A percentile compares a stretch with the other conserved stretches of the same genome.
These are phyloP conservation scores for Tricharina praecox DNA, from an alignment of 495 filamentous ascomycete species.

Conservation along the genomic window DNA sequence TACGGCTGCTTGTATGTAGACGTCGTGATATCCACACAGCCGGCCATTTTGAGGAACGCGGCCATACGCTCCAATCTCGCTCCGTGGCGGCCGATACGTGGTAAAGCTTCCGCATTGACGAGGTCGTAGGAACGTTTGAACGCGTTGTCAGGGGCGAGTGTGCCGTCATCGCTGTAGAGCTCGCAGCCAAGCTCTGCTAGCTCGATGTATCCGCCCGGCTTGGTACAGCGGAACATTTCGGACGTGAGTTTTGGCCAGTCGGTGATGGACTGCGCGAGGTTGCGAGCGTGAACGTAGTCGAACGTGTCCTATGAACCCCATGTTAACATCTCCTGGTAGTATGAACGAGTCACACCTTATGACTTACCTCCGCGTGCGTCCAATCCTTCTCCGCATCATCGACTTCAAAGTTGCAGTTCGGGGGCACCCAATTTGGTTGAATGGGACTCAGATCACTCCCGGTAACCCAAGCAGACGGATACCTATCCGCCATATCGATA, in stretches of 20 bases:
- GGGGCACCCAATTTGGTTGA: conserved; percentile 41
- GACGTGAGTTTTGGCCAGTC: background rate
- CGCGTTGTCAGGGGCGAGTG: background rate
- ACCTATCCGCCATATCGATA: conserved; percentile 66
- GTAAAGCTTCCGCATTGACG: background rate
- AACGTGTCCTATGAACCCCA: conserved; percentile 41
- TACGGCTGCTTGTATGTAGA: conserved; percentile 25
- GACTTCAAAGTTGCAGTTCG: conserved; percentile 50
- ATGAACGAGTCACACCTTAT: background rate
- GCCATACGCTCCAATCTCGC: background rate
- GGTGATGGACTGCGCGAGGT: conserved; percentile 15
- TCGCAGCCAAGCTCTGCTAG: background rate
- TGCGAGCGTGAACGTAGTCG: conserved; percentile 73
- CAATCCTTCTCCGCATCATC: conserved; percentile 68
- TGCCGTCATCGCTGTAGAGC: background rate
- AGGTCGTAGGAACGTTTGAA: background rate
- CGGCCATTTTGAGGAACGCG: background rate
- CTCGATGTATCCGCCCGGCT: conserved; percentile 27
- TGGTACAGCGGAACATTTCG: conserved; percentile 12
- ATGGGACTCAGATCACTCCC: conserved; percentile 51
- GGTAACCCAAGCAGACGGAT: conserved; percentile 41
- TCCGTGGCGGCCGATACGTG: background rate
- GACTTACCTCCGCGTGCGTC: too few relatives aligned
- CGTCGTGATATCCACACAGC: conserved; percentile 29
- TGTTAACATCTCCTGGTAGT: background rate